Percentiles rank a stretch among this genome's conserved stretches.
phyloP scores from a whole-genome alignment of 495 filamentous ascomycete species.

The Chaetomium cochliodes region DNA sequence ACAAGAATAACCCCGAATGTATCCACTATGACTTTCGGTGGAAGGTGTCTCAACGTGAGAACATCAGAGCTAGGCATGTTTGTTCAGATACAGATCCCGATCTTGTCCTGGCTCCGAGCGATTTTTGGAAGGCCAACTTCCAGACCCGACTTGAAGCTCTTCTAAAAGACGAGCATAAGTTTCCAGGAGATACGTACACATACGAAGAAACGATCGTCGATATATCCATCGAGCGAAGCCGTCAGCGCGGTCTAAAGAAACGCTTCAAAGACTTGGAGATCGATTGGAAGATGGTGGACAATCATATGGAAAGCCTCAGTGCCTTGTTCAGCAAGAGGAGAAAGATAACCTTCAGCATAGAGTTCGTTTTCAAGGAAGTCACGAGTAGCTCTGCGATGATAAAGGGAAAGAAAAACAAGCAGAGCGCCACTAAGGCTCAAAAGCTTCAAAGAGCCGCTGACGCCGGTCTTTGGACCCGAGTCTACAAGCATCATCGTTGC shows the following conservation, averaged over 20 bases:
- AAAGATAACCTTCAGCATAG: conserved; percentile 13
- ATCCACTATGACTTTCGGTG: conserved; percentile 18
- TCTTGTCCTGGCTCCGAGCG: conserved; percentile 18
- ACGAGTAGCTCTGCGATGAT: neutral
- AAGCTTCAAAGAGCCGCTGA: conserved; percentile 19
- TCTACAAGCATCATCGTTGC: conserved; percentile 19
- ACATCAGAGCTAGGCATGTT: conserved; percentile 20
- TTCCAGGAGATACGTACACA: conserved; percentile 8
- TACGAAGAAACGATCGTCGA: conserved; percentile 21
- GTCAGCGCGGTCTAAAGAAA: conserved; percentile 20
- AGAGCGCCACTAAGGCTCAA: conserved; percentile 17
- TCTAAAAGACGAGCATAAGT: conserved; percentile 17
- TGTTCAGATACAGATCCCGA: conserved; percentile 9
- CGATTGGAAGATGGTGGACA: conserved; percentile 17
- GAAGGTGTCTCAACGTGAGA: conserved; percentile 19
- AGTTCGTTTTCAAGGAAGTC: conserved; percentile 14
- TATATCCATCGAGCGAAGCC: conserved; percentile 18
- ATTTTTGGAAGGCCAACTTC: conserved; percentile 19
- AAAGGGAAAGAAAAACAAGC: conserved; percentile 17
- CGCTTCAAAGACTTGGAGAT: conserved; percentile 18
- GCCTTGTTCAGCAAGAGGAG: conserved; percentile 9
- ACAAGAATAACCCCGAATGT: conserved; percentile 17
- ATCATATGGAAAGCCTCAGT: conserved; percentile 12
- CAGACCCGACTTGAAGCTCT: conserved; percentile 18
- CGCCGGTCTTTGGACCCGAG: conserved; percentile 12